Base-by-base conservation (phyloP, 768 basidiomycete species). In the Ramaria rubella region DNA sequence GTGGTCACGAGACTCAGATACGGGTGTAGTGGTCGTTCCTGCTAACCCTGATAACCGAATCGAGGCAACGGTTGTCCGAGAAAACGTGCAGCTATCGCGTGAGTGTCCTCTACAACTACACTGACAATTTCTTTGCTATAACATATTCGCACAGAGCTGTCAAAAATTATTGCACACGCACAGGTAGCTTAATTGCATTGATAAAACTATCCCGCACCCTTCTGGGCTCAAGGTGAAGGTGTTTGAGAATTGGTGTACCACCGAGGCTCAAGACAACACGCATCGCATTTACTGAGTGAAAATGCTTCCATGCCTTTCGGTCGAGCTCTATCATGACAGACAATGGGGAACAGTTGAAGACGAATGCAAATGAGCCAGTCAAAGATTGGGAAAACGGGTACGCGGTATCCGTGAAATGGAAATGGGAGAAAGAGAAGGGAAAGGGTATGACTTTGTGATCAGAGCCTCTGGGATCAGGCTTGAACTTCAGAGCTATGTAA, bases 11-110 rank as follows among this genome's bases (percentile, higher is more conserved):
- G 80, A 89, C 56, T 62, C 71, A 15, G 69, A 76, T 15, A 75
- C 74, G 1, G 78, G 77, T 6, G 79, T 83, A n/a, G 75, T 91
- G 51, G 73, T 69, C 15, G 74, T 93, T 54, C 90, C 91, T 23
- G 79, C 83, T 43, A 93, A 92, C 69, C 85, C 86, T 14, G 90
- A 93, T 70, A 93, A 93, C 69, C 88, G 90, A 64, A 88, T 92
- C 62, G 84, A 87, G 64, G 87, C 90, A 0, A 86, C 87, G 1
- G 78, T 93, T 49, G 86, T 91, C 24, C 88, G 89, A 68, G 90
- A 93, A 70, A 81, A 77, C 62, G 85, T 93, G 64, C 86, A 83
- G 67, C 74, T 93, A 60, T 81, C 85, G 57, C 90, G 90, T 91
- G 72, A 61, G 90, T 76, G 21, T 14, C 34, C 51, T 23, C 36